Percentiles rank a stretch among this genome's conserved stretches.
phyloP scores from a whole-genome alignment of 106 monocot genomes.

The Amphibolis antarctica region DNA sequence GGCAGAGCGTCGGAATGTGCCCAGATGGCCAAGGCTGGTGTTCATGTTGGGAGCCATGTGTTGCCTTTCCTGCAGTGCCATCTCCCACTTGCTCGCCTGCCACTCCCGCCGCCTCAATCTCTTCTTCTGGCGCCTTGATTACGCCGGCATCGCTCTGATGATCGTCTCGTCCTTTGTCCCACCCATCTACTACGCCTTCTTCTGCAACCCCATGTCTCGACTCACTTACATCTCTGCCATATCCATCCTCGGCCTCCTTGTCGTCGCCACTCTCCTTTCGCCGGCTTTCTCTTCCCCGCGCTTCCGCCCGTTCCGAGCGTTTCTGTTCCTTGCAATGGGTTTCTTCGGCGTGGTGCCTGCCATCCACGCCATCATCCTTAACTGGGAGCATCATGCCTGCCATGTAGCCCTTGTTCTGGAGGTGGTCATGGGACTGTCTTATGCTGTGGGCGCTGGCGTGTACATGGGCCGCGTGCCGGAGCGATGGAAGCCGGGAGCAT shows the following conservation, averaged over 20 bases:
- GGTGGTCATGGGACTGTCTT: conserved; percentile 47
- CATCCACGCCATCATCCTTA: conserved; percentile 38
- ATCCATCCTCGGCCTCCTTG: conserved; percentile 37
- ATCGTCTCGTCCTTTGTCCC: conserved; percentile 87
- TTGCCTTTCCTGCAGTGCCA: conserved; percentile 58
- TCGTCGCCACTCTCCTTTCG: conserved; percentile 35
- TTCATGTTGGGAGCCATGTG: conserved; percentile 68
- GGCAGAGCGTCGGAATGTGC: conserved; percentile 10
- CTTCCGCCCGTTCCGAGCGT: conserved; percentile 61
- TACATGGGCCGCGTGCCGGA: conserved; percentile 74
- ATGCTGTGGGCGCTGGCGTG: conserved; percentile 48
- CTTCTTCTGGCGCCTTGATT: conserved; percentile 88
- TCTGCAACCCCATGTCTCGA: conserved; percentile 52
- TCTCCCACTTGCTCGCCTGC: conserved; percentile 85
- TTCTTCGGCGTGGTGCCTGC: conserved; percentile 74
- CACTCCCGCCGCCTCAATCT: conserved; percentile 64
- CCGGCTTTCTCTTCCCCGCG: conserved; percentile 47
- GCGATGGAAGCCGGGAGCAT: conserved; percentile 67
- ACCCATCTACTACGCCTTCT: conserved; percentile 82
- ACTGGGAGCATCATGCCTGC: conserved; percentile 48
- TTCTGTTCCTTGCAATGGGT: conserved; percentile 82
- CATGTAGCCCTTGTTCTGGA: conserved; percentile 56
- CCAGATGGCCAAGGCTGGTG: conserved; percentile 71
- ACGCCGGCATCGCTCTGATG: conserved; percentile 81
- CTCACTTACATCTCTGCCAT: conserved; percentile 59